Evolutionary conservation across 2,329 filamentous ascomycete genomes (phyloP).

Genomic region (Colletotrichum sublineola): DNA sequence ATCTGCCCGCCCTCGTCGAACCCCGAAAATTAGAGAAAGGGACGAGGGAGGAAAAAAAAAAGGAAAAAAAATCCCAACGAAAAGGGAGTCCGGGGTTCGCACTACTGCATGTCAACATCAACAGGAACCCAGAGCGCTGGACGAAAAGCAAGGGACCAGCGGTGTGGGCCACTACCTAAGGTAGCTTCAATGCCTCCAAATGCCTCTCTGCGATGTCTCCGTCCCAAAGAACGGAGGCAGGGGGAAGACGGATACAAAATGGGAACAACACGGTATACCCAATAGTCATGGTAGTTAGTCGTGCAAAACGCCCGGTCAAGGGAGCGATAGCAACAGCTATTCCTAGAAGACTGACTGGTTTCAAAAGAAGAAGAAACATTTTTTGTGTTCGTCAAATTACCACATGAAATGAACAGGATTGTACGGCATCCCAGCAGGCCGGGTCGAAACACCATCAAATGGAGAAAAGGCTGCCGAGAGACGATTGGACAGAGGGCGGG

Average conservation of each 20-base stretch:
- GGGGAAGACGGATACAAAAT: neutral
- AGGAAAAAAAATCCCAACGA: neutral
- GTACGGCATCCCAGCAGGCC: neutral
- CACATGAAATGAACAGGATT: neutral
- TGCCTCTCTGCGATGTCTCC: neutral
- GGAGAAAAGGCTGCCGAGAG: neutral
- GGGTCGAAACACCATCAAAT: neutral
- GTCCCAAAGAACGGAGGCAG: neutral
- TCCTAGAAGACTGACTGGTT: neutral
- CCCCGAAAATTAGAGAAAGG: neutral
- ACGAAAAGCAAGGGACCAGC: neutral
- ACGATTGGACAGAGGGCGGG: neutral
- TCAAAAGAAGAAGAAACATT: neutral
- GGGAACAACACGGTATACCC: neutral
- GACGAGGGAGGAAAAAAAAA: neutral
- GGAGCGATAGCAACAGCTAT: neutral
- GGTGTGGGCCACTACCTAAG: neutral
- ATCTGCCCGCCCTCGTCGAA: neutral
- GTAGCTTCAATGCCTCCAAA: no score
- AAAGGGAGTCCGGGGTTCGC: neutral
- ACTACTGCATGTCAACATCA: conserved; percentile 20
- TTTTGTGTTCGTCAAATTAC: neutral
- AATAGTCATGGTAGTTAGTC: neutral
- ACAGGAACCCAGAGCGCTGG: conserved; percentile 2
- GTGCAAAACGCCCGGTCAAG: neutral